These are phyloP conservation scores for Brassica incana DNA, from an alignment of 345 rosid species.

Conservation along the genomic window DNA sequence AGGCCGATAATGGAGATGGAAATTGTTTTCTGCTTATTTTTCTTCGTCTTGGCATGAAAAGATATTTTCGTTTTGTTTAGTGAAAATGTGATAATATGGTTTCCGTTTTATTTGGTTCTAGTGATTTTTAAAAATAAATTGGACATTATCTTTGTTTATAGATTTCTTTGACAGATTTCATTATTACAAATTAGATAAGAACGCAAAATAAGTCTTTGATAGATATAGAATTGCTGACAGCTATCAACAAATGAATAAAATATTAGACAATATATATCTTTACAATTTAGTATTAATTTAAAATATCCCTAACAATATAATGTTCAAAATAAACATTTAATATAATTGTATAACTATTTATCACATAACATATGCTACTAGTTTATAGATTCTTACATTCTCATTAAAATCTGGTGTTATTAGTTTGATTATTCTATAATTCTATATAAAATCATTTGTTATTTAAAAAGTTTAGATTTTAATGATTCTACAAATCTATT, in stretches of 20 bases:
- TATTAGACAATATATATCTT: not conserved
- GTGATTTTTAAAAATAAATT: too few relatives aligned
- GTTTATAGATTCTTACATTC: too few relatives aligned
- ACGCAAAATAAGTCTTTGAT: not conserved
- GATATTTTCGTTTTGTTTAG: not conserved
- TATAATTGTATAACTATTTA: not conserved
- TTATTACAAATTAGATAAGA: slow-evolving; percentile 4
- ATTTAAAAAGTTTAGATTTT: too few relatives aligned
- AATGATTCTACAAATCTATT: too few relatives aligned
- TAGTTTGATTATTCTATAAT: too few relatives aligned
- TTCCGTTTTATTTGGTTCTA: not conserved
- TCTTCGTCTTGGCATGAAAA: not conserved
- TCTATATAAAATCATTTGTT: too few relatives aligned
- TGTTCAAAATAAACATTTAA: not conserved
- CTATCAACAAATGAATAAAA: not conserved
- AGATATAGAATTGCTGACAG: slow-evolving; percentile 18
- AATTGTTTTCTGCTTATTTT: not conserved
- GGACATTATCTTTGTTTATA: not conserved
- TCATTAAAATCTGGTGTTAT: too few relatives aligned
- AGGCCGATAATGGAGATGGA: slow-evolving; percentile 25
- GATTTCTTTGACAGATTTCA: slow-evolving; percentile 10
- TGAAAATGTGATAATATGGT: not conserved
- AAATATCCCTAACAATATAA: not conserved
- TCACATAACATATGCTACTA: not conserved
- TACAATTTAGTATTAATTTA: not conserved